Evolutionary conservation across 352 stramenopile genomes (phyloP).

Genomic region (Pythium sukuiense): DNA sequence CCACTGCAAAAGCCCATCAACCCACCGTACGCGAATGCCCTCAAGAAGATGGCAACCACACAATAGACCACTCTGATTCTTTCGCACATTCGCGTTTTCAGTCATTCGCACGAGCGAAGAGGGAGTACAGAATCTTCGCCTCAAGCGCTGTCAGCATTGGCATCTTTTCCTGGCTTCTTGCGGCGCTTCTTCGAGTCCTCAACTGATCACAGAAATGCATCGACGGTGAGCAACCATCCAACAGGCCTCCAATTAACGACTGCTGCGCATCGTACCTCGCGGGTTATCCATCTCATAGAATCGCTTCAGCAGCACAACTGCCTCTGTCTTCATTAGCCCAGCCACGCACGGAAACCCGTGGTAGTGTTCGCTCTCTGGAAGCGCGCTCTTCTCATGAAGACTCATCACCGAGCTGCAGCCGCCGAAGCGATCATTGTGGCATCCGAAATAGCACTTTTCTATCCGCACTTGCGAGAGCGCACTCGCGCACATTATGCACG

Average conservation of each 20-base stretch:
- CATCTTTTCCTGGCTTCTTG: slow-evolving; percentile 40
- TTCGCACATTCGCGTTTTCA: too few species aligned
- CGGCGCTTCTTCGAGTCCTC: slow-evolving; percentile 80
- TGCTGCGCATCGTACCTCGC: slow-evolving; percentile 41
- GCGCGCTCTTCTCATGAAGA: slow-evolving; percentile 61
- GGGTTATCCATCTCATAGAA: slow-evolving; percentile 92
- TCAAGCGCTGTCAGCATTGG: too few species aligned
- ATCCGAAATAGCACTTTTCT: slow-evolving; percentile 85
- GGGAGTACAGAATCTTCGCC: too few species aligned
- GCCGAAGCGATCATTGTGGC: slow-evolving; percentile 92
- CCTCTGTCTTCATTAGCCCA: slow-evolving; percentile 83
- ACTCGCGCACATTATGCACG: slow-evolving; percentile 94
- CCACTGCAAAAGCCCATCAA: slow-evolving; percentile 87
- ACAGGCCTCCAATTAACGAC: neutral
- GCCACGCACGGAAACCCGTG: slow-evolving; percentile 60
- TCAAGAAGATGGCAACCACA: slow-evolving; percentile 48
- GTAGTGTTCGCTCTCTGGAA: slow-evolving; percentile 49
- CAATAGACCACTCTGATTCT: neutral
- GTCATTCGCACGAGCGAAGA: too few species aligned
- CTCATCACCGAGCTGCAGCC: slow-evolving; percentile 90
- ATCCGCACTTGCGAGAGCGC: slow-evolving; percentile 84
- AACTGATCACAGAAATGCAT: slow-evolving; percentile 30
- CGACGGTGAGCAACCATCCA: neutral
- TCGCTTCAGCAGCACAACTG: slow-evolving; percentile 76
- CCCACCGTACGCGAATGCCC: slow-evolving; percentile 74